Percentiles rank a stretch among this genome's conserved stretches.
Evolutionary conservation across 2,329 filamentous ascomycete genomes (phyloP).

Genomic region (Fusarium ramigenum): DNA sequence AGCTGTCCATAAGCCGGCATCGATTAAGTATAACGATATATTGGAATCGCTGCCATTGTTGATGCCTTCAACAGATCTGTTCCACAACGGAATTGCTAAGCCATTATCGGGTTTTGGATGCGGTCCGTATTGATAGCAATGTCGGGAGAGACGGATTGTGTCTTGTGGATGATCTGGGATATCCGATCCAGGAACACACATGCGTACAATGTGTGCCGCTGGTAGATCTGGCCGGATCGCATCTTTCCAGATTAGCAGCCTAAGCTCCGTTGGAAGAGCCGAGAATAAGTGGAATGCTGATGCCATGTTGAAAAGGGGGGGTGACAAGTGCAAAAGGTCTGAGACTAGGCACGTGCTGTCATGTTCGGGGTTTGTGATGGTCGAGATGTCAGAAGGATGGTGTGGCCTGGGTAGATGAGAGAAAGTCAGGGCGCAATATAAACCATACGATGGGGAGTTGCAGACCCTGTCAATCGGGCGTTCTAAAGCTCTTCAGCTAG

Average conservation of each 20-base stretch:
- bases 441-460: too few relatives aligned
- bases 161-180: background rate
- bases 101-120: background rate
- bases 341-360: background rate
- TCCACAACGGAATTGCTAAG: background rate
- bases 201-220: accelerated
- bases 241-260: background rate
- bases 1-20: background rate
- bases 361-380: background rate
- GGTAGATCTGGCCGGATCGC: background rate
- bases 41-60: background rate
- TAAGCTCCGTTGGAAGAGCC: background rate
- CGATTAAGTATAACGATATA: background rate
- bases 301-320: background rate
- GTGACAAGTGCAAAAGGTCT: accelerated
- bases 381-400: background rate
- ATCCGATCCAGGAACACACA: background rate
- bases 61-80: accelerated
- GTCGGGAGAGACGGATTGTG: background rate
- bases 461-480: too few relatives aligned
- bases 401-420: background rate
- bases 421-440: too few relatives aligned
- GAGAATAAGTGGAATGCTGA: background rate
- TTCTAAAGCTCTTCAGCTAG: too few relatives aligned
- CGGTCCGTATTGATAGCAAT: too few relatives aligned